Conservation (phyloP, 108 stramenopile species). For the Skeletonema marinoi region DNA sequence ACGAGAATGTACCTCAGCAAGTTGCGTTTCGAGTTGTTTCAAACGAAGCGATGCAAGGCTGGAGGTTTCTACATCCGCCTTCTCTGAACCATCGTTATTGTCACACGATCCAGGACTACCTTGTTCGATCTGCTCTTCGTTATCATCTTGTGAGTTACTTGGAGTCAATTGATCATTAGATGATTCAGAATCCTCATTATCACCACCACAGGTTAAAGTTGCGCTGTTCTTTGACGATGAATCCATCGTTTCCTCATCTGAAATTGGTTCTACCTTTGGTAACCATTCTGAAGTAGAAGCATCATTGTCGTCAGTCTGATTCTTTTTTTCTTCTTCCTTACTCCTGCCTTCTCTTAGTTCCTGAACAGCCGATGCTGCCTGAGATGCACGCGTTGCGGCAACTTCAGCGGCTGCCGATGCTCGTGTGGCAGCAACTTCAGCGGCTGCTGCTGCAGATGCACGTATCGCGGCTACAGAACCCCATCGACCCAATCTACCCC, state of each 20-base stretch:
- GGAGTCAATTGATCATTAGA: not conserved
- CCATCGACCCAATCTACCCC: slow-evolving; percentile 44
- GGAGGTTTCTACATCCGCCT: not conserved
- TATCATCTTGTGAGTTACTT: not conserved
- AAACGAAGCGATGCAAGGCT: slow-evolving; percentile 3
- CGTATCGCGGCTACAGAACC: slow-evolving; percentile 38
- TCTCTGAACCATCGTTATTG: not conserved
- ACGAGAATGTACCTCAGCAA: slow-evolving; percentile 51
- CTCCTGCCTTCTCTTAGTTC: slow-evolving; percentile 41
- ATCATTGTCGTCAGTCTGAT: not conserved
- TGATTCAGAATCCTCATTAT: not conserved
- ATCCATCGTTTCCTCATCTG: not conserved
- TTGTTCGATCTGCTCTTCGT: not conserved
- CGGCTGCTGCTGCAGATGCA: slow-evolving; percentile 10
- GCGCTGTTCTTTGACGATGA: not conserved
- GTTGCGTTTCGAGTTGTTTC: slow-evolving; percentile 26
- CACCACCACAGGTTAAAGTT: not conserved
- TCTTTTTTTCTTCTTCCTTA: slow-evolving; percentile 23
- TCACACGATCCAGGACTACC: not conserved
- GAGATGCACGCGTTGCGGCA: not conserved
- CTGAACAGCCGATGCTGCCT: slow-evolving; percentile 37
- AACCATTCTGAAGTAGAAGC: slow-evolving; percentile 2
- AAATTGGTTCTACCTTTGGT: not conserved
- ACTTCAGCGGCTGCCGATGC: no score
- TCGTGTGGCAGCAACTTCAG: no score